Evolutionary conservation across 2,329 filamentous ascomycete species (phyloP), one percentile per base, ranked within the genome.

Genomic region (Clarireedia paspali): DNA sequence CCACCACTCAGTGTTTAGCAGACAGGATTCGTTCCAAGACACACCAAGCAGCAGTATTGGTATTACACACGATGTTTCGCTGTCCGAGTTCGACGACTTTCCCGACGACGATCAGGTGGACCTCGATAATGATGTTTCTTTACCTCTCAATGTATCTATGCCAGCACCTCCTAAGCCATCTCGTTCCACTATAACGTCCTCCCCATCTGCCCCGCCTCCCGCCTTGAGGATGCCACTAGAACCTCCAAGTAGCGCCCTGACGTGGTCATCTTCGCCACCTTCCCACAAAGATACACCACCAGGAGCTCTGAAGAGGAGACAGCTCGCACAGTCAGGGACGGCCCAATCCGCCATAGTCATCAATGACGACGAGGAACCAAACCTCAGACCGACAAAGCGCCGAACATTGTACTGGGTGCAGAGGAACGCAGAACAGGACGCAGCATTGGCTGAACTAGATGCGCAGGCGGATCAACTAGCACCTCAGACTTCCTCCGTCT

Each of bases 101-200:
- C 89, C 90, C 64, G 88, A 92, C 67, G 91, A 96, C 63, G 79
- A 85, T 20, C 81, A 90, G 55, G 75, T 95, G 24, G 88, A 89
- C 59, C 71, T 88, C 20, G 80, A 91, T 60, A 79, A 84, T 51
- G 78, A 88, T 15, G 66, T 62, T 48, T 27, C 17, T 20, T 38
- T 64, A 15, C 63, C 64, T 51, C 34, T 53, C 9, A 38, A 40
- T n/a, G 55, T 50, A 24, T 53, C 64, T 45, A 64, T 63, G 59
- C 47, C 61, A 49, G 59, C 63, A 12, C 63, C 63, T 17, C 60
- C 66, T 57, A 77, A 82, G 57, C 82, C 84, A 0, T 71, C 75
- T 0, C 70, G 75, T n/a, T 52, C 44, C 42, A 48, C 50, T 49
- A 17, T 53, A 44, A 26, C 50, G 12, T 53, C 55, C 39, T 61